phyloP scores from a whole-genome alignment of 2,329 filamentous ascomycete genomes.

The Beauveria caledonica region DNA sequence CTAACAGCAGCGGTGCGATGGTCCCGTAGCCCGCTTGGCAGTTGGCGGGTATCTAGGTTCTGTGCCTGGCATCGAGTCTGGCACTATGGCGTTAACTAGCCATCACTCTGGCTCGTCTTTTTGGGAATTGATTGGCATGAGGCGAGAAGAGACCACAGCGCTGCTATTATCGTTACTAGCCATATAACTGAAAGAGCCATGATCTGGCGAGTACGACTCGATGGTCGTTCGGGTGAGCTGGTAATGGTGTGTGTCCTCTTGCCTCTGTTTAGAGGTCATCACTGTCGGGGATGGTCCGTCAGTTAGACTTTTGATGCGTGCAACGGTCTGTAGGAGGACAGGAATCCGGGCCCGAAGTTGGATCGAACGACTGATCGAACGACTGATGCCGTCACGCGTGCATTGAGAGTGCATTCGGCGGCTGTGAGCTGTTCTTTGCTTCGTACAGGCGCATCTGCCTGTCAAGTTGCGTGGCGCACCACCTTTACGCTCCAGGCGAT shows the following conservation, averaged over 20 bases:
- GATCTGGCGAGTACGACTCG: background rate
- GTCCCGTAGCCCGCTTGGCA: background rate
- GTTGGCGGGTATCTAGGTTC: background rate
- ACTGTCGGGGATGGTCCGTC: background rate
- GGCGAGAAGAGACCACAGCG: constrained; percentile 3
- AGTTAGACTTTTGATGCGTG: background rate
- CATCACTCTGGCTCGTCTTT: background rate
- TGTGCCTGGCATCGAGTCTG: background rate
- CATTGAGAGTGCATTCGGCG: background rate
- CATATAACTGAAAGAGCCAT: background rate
- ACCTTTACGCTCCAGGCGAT: background rate
- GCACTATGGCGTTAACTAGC: background rate
- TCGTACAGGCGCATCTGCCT: background rate
- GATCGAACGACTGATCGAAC: background rate
- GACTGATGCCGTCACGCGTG: background rate
- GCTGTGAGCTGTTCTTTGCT: background rate
- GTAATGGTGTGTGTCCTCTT: background rate
- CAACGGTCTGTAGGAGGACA: background rate
- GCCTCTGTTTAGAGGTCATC: background rate
- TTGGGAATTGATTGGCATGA: background rate
- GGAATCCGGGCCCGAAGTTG: background rate
- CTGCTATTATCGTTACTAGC: background rate
- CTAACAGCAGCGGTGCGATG: background rate
- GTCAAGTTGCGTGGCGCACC: background rate
- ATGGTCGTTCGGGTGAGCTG: background rate